Base-by-base conservation (phyloP, 495 filamentous ascomycete species). In the Neurospora sp. region DNA sequence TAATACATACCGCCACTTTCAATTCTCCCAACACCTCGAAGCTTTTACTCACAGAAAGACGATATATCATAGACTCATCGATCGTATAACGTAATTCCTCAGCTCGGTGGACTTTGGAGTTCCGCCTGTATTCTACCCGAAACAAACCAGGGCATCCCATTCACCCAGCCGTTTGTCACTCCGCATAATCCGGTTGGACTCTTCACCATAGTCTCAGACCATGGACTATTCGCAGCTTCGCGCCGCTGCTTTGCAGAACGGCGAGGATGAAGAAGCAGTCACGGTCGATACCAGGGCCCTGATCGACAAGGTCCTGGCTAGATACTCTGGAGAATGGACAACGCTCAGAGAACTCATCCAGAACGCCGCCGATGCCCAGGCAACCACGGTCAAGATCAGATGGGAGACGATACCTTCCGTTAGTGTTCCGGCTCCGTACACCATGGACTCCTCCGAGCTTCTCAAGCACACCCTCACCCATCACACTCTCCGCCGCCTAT, bases 271-370 rank as follows among this genome's bases (percentile, higher is more conserved):
- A 78, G 94, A 97, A 80, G 96, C 96, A n/a, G 96, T 99, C 42
- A 99, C 96, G 0, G 96, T 98, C 72, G 97, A 99, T 79, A 99
- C 96, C 34, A 86, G 96, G 77, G 96, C 94, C 38, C 84, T 99
- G 76, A 98, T 99, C 74, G 97, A 98, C 81, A 99, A 99, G 82
- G 94, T 98, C 1, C 87, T 99, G 48, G 95, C 96, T 21, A 85
- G 96, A 73, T 99, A 99, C 81, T 96, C 94, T 10, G 94, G 96
- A 72, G 95, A 98, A 84, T 97, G 94, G 90, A 90, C 88, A 21
- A 89, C 87, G 8, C 85, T 98, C 17, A 88, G 96, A 84, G 96
- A 99, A 79, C 92, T 98, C 75, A 92, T 99, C 39, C 96, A 99
- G 79, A 99, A 99, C 80, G 96, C 96, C 11, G 96, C 96, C 45